phyloP scores from a whole-genome alignment of 148 eudicot genomes.

The Spergularia marina region DNA sequence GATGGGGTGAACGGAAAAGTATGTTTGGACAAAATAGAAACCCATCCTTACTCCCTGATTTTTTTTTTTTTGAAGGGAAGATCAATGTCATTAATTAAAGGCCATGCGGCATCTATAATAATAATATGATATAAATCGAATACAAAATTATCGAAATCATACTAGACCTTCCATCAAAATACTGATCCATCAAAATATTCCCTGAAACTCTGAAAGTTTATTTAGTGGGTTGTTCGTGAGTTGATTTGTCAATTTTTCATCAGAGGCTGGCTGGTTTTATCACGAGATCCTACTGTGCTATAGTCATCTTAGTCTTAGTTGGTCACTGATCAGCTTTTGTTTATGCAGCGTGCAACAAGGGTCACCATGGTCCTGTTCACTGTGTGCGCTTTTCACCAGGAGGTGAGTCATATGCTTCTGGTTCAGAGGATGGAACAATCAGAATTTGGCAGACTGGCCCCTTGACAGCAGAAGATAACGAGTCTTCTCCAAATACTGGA shows the following conservation, averaged over 20 bases:
- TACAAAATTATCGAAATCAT: too few species aligned
- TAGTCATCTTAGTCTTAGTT: neutral
- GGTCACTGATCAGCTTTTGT: constrained; percentile 2
- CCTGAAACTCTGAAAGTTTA: too few species aligned
- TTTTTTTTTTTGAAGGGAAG: too few species aligned
- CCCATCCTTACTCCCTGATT: too few species aligned
- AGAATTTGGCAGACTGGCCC: constrained; percentile 87
- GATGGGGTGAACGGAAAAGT: neutral
- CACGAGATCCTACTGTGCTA: neutral
- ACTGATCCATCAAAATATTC: too few species aligned
- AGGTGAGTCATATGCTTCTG: constrained; percentile 95
- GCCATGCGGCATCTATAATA: too few species aligned
- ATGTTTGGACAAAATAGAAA: neutral
- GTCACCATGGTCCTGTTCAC: constrained; percentile 98
- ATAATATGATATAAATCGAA: too few species aligned
- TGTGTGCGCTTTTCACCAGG: constrained; percentile 91
- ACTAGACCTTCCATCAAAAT: too few species aligned
- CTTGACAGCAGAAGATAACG: constrained; percentile 38
- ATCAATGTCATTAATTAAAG: too few species aligned
- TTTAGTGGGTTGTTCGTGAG: too few species aligned
- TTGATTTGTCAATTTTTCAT: too few species aligned
- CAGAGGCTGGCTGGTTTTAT: neutral
- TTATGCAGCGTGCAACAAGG: constrained; percentile 88
- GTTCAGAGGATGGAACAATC: constrained; percentile 91
- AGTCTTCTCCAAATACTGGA: constrained; percentile 31